Evolutionary conservation across 495 filamentous ascomycete species (phyloP), one percentile per base, ranked within the genome.

Genomic region (Trichocladium antarcticum): DNA sequence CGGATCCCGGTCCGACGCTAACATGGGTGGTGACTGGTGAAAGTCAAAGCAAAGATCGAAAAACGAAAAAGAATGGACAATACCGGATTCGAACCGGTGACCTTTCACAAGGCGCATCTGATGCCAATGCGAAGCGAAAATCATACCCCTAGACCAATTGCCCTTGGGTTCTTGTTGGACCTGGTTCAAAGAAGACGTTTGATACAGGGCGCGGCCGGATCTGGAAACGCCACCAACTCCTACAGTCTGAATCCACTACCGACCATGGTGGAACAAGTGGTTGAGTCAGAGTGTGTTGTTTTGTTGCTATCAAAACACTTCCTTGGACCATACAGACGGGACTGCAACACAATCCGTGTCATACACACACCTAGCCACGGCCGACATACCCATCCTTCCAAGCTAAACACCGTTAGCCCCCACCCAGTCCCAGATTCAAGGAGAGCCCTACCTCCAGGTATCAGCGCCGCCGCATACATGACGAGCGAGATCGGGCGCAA

Each of bases 401-500:
- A 3, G 55, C 55, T 57, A 37, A 12, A 22, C 36, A 37, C 21
- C 37, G 35, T 56, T 31, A 56, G 54, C 36, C 32, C 22, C 11
- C 12, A 17, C 5, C 27, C 29, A 35, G 14, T 17, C 2, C 29
- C 29, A 42, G 12, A 19, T 14, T 29, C 15, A 16, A 69, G n/a
- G n/a, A n/a, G n/a, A n/a, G n/a, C n/a, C 75, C 75, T 43, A 82
- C 80, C 78, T 57, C 79, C 78, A 5, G 79, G 78, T 40, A 75
- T 69, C 57, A 83, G 54, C 40, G 79, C 80, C 5, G 80, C 66
- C 37, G 81, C 78, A 68, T 80, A 83, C 81, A 84, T 85, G 27
- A 77, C 78, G 45, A 70, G 56, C 21, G 78, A 80, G 38, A 83
- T 83, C 0, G 79, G 78, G 31, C 68, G 57, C 55, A 82, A 51